Evolutionary conservation across 495 filamentous ascomycete genomes (phyloP).

Genomic region (Aspergillus haitiensis): DNA sequence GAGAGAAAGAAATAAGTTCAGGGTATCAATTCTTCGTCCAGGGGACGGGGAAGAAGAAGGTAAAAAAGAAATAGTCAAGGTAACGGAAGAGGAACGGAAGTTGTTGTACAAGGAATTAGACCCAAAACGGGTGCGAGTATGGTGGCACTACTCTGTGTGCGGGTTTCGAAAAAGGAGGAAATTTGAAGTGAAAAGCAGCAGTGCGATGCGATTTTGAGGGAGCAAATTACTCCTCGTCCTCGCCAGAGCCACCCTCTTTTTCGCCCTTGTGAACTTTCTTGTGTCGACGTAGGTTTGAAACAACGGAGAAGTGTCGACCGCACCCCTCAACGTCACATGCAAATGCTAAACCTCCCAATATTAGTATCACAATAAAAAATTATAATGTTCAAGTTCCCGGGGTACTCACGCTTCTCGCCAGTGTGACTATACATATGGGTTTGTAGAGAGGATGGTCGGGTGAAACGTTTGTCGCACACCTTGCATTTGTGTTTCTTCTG

Average conservation of each 20-base stretch:
- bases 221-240: constrained; percentile 47
- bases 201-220: constrained; percentile 2
- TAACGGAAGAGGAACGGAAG: constrained; percentile 27
- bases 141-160: constrained; percentile 18
- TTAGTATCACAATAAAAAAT: constrained; percentile 35
- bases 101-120: constrained; percentile 46
- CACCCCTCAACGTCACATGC: constrained; percentile 93
- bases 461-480: constrained; percentile 98
- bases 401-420: constrained; percentile 91
- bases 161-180: constrained; percentile 14
- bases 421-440: constrained; percentile 99
- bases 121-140: constrained; percentile 20
- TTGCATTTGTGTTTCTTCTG: constrained; percentile 99
- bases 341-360: constrained; percentile 62
- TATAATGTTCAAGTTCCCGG: constrained; percentile 3
- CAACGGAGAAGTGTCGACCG: constrained; percentile 95
- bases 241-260: constrained; percentile 46
- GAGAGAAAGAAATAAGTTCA: constrained; percentile 16
- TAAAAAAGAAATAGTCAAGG: constrained; percentile 4
- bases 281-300: constrained; percentile 92
- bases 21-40: constrained; percentile 37
- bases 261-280: constrained; percentile 96
- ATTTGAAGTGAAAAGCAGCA: constrained; percentile 17
- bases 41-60: constrained; percentile 28
- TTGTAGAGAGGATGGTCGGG: constrained; percentile 90